A percentile compares a stretch with the other conserved stretches of the same genome.
These are phyloP conservation scores for Fusarium illudens DNA, from an alignment of 2,329 filamentous ascomycete species.

Conservation along the genomic window DNA sequence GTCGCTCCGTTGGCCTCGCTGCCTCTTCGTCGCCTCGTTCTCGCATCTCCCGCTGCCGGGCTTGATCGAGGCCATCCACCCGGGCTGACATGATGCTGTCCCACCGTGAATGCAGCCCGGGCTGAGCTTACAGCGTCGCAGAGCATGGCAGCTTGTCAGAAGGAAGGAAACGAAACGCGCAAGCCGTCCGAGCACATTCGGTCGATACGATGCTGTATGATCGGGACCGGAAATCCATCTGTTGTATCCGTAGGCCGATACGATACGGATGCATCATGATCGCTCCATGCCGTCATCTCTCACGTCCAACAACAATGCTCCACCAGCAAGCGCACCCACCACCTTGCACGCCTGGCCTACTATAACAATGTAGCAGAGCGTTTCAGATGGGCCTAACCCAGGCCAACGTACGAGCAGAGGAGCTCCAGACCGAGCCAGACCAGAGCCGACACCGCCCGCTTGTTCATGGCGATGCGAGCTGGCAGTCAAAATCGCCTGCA, in stretches of 20 bases:
- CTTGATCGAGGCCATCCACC: constrained; percentile 12
- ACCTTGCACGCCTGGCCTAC: constrained; percentile 4
- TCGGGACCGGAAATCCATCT: constrained; percentile 16
- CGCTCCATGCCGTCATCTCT: constrained; percentile 31
- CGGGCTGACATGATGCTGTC: constrained; percentile 30
- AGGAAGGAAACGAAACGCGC: constrained; percentile 22
- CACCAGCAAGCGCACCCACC: constrained; percentile 20
- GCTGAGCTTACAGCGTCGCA: constrained; percentile 30
- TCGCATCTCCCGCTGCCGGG: constrained; percentile 8
- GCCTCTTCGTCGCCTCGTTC: constrained; percentile 4
- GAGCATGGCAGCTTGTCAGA: background rate
- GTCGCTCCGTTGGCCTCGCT: background rate
- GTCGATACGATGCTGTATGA: constrained; percentile 32
- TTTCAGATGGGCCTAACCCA: constrained; percentile 22
- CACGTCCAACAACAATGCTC: constrained; percentile 16
- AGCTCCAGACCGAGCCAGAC: constrained; percentile 22
- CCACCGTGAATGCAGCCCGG: constrained; percentile 6
- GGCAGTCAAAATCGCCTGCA: constrained; percentile 5
- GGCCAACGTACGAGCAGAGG: constrained; percentile 26
- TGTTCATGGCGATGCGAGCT: constrained; percentile 18
- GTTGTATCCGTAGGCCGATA: constrained; percentile 12
- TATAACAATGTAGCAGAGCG: constrained; percentile 10
- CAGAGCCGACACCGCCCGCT: constrained; percentile 9
- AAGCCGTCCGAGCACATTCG: constrained; percentile 30
- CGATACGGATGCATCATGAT: constrained; percentile 36